Evolutionary conservation across 495 filamentous ascomycete species (phyloP).

Genomic region (Daldinia decipiens): DNA sequence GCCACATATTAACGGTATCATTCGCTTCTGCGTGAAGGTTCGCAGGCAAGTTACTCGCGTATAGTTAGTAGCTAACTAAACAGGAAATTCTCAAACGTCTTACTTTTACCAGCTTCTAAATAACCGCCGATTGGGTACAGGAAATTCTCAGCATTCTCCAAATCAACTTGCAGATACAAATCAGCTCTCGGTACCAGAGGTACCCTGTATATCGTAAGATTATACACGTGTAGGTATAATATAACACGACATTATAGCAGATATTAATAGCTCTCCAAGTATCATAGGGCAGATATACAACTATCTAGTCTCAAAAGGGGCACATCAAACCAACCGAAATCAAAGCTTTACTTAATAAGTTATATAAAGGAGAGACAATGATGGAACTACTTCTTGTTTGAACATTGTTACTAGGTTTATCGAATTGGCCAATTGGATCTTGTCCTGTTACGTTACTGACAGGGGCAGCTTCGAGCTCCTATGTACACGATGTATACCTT

Average conservation of each 20-base stretch:
- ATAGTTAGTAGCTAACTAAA: neutral
- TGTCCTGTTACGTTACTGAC: constrained; percentile 26
- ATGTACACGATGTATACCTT: too few relatives aligned
- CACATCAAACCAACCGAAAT: constrained; percentile 2
- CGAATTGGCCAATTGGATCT: constrained; percentile 21
- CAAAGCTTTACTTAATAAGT: neutral
- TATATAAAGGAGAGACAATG: constrained; percentile 14
- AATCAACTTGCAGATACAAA: neutral
- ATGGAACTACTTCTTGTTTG: neutral
- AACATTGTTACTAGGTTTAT: constrained; percentile 12
- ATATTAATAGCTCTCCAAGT: constrained; percentile 1
- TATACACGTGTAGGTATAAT: neutral
- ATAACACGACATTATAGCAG: neutral
- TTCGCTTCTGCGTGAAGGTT: neutral
- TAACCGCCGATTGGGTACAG: neutral
- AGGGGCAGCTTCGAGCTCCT: constrained; percentile 25
- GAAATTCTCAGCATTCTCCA: neutral
- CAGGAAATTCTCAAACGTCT: neutral
- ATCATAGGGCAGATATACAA: neutral
- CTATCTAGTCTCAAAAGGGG: neutral
- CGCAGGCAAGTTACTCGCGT: neutral
- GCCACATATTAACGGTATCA: constrained; percentile 4
- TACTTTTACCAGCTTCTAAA: neutral
- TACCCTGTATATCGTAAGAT: neutral
- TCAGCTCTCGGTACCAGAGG: neutral